These are phyloP conservation scores for Xerocomellus intermedius DNA, from an alignment of 768 basidiomycete species.

Conservation along the genomic window DNA sequence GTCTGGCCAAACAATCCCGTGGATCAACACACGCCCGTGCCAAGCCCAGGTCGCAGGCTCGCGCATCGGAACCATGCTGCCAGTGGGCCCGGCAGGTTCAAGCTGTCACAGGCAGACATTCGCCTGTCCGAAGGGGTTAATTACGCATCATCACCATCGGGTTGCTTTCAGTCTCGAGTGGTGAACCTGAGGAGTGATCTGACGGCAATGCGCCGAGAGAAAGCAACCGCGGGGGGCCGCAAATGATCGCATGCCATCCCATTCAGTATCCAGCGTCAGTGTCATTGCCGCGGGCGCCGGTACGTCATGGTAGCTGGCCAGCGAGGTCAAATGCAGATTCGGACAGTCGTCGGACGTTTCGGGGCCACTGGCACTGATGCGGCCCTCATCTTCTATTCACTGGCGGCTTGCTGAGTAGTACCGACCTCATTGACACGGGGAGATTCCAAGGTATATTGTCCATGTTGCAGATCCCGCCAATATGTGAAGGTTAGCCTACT, in stretches of 20 bases:
- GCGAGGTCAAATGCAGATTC: too few species aligned
- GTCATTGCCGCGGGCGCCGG: neutral
- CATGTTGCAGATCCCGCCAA: neutral
- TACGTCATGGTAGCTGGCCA: too few species aligned
- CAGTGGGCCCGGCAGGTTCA: neutral
- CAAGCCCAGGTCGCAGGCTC: neutral
- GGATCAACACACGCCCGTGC: neutral
- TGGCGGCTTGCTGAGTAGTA: neutral
- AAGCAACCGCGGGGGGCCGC: too few species aligned
- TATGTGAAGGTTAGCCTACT: neutral
- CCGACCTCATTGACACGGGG: neutral
- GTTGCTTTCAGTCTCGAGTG: neutral
- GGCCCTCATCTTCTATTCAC: too few species aligned
- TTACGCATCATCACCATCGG: neutral
- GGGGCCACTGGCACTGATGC: too few species aligned
- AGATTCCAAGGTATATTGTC: neutral
- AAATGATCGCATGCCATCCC: neutral
- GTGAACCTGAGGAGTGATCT: neutral
- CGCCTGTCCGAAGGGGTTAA: neutral
- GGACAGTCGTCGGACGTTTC: too few species aligned
- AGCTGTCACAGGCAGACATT: neutral
- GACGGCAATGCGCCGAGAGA: neutral
- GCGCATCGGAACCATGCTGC: neutral
- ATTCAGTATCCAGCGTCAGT: too few species aligned
- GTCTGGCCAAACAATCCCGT: neutral